These are phyloP conservation scores for Taiozyma sp. DNA, from an alignment of 1,139 yeast genomes.

Conservation along the genomic window DNA sequence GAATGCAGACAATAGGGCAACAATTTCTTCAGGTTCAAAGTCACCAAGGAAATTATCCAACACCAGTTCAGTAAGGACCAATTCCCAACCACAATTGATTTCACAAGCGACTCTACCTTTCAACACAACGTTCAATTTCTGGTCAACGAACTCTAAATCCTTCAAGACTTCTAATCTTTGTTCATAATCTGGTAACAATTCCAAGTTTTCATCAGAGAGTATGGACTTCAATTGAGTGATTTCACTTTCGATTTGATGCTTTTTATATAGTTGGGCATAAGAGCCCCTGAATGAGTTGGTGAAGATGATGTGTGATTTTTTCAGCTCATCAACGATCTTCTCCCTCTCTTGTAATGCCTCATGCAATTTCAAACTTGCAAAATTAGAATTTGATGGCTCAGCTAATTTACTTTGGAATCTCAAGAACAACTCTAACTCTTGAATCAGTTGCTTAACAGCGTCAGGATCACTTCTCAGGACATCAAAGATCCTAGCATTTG, in stretches of 20 bases:
- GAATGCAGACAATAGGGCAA: conserved; percentile 85
- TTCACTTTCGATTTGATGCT: conserved; percentile 41
- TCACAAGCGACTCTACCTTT: conserved; percentile 89
- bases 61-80: conserved; percentile 82
- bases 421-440: conserved; percentile 37
- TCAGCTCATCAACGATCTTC: conserved; percentile 34
- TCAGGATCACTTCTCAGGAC: conserved; percentile 40
- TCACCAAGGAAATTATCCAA: conserved; percentile 90
- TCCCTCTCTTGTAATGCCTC: conserved; percentile 46
- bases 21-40: conserved; percentile 94
- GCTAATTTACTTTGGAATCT: conserved; percentile 42
- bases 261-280: conserved; percentile 43
- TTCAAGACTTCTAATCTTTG: conserved; percentile 78
- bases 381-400: conserved; percentile 40
- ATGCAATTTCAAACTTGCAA: conserved; percentile 47
- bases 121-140: conserved; percentile 67
- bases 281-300: conserved; percentile 45
- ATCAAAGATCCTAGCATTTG: conserved; percentile 38
- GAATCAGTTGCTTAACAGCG: conserved; percentile 37
- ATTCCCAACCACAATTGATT: conserved; percentile 86
- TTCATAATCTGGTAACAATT: conserved; percentile 88
- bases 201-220: conserved; percentile 84
- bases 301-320: conserved; percentile 25
- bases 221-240: conserved; percentile 55
- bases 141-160: conserved; percentile 73